Evolutionary conservation across 306 rosid genomes (phyloP), one percentile per base, ranked within the genome.

Genomic region (Quercus robur): DNA sequence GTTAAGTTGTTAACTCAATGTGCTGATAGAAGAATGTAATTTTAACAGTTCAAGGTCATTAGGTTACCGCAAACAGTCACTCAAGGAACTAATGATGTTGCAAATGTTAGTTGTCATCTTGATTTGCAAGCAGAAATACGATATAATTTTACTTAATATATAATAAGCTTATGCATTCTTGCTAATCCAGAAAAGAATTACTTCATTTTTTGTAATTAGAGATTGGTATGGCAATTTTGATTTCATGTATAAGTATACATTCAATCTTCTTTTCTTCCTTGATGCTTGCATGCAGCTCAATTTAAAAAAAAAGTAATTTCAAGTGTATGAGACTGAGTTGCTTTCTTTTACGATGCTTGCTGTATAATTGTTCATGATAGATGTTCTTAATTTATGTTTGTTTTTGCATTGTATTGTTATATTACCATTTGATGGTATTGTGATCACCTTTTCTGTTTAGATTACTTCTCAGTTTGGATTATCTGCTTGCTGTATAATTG

Each of bases 381-480:
- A 2, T 67, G 46, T 26, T 3, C 44, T 64, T 5, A 79, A 59
- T 67, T 54, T 73, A 44, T 79, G 49, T 56, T 41, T 64, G 49
- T 41, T 38, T 77, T 18, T 7, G 19, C 51, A 41, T 83, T 61
- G 70, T 44, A 72, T 76, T 63, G 25, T 13, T 30, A 61, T 73
- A 9, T 76, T 70, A 38, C 62, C 80, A 57, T 28, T 14, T 13
- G 58, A 54, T 82, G 35, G 38, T 66, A 35, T 44, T 80, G 64
- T 68, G 67, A 41, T 81, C 35, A 66, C 74, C 76, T 28, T 35
- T 77, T 79, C 69, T 49, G 44, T 57, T 83, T 56, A 79, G 76
- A 35, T 56, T 84, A 51, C 66, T 82, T 58, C 71, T 30, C 90
- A 87, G 94, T 88, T 73, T 35, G 95, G 89, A 67, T 74, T 87